A percentile compares a stretch with the other conserved stretches of the same genome.
These are phyloP conservation scores for Elsinoe perseae DNA, from an alignment of 2,329 filamentous ascomycete species.

Conservation along the genomic window DNA sequence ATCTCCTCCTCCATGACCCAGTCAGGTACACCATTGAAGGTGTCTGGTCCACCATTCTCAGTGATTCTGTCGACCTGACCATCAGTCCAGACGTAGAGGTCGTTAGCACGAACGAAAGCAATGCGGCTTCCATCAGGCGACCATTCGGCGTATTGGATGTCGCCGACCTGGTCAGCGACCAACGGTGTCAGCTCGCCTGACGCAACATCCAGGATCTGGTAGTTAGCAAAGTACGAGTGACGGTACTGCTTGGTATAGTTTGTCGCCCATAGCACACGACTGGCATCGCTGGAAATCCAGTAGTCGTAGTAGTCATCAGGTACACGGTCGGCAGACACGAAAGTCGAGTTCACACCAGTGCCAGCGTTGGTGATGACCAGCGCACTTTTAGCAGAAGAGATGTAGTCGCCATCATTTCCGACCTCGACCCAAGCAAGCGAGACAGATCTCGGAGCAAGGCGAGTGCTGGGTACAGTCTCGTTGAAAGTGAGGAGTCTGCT, in stretches of 20 bases:
- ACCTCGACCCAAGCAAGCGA: constrained; percentile 52
- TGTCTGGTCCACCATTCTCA: constrained; percentile 50
- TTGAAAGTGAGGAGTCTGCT: constrained; percentile 53
- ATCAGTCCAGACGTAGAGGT: constrained; percentile 53
- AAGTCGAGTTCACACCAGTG: constrained; percentile 48
- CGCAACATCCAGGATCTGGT: constrained; percentile 55
- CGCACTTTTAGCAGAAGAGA: constrained; percentile 44
- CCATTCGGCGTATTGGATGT: constrained; percentile 60
- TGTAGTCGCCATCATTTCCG: constrained; percentile 55
- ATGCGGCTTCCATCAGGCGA: constrained; percentile 52
- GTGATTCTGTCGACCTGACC: constrained; percentile 52
- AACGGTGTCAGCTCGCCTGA: constrained; percentile 49
- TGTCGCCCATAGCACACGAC: constrained; percentile 53
- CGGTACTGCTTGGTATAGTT: constrained; percentile 64
- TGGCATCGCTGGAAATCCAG: constrained; percentile 54
- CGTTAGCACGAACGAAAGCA: constrained; percentile 60
- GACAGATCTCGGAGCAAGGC: constrained; percentile 41
- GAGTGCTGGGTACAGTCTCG: constrained; percentile 46
- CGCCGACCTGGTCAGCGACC: constrained; percentile 51
- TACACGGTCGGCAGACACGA: constrained; percentile 52
- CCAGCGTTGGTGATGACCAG: constrained; percentile 56
- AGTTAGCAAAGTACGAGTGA: constrained; percentile 60
- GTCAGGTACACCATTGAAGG: constrained; percentile 58
- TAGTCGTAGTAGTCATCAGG: constrained; percentile 50
- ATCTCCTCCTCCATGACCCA: constrained; percentile 59